Conservation (phyloP, 352 stramenopile species). For the Globisporangium polare region DNA sequence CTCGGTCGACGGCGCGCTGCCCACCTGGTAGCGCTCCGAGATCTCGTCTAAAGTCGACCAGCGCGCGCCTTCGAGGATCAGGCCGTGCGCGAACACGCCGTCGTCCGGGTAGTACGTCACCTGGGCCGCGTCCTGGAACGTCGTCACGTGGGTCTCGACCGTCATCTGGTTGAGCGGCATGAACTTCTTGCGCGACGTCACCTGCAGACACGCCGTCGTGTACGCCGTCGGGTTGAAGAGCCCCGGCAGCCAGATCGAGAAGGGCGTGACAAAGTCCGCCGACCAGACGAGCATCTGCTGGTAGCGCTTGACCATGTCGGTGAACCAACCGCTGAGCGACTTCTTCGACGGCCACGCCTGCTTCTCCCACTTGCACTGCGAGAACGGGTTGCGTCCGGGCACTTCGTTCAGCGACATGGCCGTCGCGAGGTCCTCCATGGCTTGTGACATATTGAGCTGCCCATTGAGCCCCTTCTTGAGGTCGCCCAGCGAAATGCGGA, state of each 20-base stretch:
- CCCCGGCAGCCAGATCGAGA: slow-evolving; percentile 94
- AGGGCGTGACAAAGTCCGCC: slow-evolving; percentile 89
- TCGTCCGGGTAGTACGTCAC: slow-evolving; percentile 85
- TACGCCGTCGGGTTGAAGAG: slow-evolving; percentile 96
- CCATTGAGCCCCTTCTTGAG: slow-evolving; percentile 96
- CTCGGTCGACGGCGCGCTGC: slow-evolving; percentile 73
- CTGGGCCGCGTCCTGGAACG: slow-evolving; percentile 83
- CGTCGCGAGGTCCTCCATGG: slow-evolving; percentile 92
- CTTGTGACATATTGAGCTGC: slow-evolving; percentile 94
- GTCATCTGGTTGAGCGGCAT: slow-evolving; percentile 96
- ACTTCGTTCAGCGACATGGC: slow-evolving; percentile 93
- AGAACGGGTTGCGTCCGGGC: slow-evolving; percentile 93
- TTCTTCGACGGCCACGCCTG: slow-evolving; percentile 95
- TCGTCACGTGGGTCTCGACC: slow-evolving; percentile 95
- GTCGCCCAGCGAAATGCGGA: slow-evolving; percentile 88
- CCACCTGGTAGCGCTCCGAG: slow-evolving; percentile 83
- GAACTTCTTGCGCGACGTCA: slow-evolving; percentile 90
- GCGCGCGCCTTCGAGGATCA: slow-evolving; percentile 95
- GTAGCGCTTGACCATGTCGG: slow-evolving; percentile 92
- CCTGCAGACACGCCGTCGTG: slow-evolving; percentile 94
- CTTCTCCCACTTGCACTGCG: slow-evolving; percentile 94
- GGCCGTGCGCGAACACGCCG: slow-evolving; percentile 93
- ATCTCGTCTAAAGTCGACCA: slow-evolving; percentile 90
- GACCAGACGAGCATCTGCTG: slow-evolving; percentile 87
- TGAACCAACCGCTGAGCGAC: slow-evolving; percentile 88